phyloP scores from a whole-genome alignment of 192 early-diverging fungal genomes.

The Dimargaris cristalligena region DNA sequence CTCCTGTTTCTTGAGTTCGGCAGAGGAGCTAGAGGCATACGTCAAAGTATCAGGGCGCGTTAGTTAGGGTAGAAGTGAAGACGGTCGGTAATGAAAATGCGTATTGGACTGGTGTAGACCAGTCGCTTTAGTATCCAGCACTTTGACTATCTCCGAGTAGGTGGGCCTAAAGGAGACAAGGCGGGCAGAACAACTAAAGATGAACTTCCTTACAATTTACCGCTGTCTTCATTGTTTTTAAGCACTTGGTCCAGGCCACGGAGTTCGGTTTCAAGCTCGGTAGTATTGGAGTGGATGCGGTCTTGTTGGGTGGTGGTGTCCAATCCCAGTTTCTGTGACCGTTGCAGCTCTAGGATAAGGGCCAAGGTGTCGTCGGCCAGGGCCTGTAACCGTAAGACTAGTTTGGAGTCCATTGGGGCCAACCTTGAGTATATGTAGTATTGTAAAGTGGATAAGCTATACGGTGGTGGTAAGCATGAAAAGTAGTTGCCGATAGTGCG shows the following conservation, averaged over 20 bases:
- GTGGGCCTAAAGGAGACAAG: neutral
- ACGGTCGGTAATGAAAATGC: neutral
- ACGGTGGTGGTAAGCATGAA: no score
- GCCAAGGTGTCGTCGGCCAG: constrained; percentile 7
- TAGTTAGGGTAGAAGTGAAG: neutral
- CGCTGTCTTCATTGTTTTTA: constrained; percentile 2
- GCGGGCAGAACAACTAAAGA: neutral
- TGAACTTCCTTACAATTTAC: constrained; percentile 2
- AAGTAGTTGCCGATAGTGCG: no score
- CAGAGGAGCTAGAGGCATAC: constrained; percentile 18
- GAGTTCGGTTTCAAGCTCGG: neutral
- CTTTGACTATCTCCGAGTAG: neutral
- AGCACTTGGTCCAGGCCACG: neutral
- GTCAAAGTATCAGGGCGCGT: neutral
- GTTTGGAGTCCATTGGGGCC: constrained; percentile 2
- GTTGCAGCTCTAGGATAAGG: neutral
- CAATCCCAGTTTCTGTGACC: neutral
- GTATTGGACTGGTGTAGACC: neutral
- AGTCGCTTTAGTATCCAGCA: neutral
- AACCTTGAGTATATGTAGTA: no score
- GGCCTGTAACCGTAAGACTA: neutral
- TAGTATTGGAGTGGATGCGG: neutral
- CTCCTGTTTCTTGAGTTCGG: constrained; percentile 40
- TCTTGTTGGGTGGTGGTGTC: neutral
- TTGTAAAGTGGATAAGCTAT: no score